Percentiles rank a stretch among this genome's conserved stretches.
Conservation (phyloP, 148 eudicot species). For the Amaranthus palmeri region DNA sequence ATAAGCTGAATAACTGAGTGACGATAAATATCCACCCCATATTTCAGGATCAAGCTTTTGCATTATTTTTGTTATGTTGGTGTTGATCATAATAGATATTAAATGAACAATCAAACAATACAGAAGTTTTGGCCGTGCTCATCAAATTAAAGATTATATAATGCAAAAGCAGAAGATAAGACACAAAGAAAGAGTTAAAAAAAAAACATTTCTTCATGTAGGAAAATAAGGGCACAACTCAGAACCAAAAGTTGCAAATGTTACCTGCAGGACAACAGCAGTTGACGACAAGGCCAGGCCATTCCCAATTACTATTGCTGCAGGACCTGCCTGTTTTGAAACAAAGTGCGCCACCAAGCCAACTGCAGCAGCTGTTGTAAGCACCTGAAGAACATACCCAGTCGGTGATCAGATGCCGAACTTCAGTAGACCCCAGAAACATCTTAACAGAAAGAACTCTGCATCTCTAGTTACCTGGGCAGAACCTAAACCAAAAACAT, state of each 20-base stretch:
- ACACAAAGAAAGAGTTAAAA: not conserved
- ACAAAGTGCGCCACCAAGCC: constrained; percentile 75
- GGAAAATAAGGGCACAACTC: not conserved
- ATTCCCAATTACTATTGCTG: constrained; percentile 94
- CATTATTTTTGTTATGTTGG: no score
- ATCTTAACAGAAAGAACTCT: not conserved
- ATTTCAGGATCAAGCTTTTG: not conserved
- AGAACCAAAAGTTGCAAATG: constrained; percentile 11
- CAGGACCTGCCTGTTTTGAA: constrained; percentile 77
- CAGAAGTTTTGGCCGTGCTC: not conserved
- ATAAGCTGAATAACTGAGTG: not conserved
- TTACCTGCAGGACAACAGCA: constrained; percentile 98
- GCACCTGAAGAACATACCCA: constrained; percentile 47
- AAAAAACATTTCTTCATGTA: not conserved
- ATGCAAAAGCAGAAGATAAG: not conserved
- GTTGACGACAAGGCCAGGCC: constrained; percentile 98
- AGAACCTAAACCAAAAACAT: constrained; percentile 96
- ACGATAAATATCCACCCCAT: not conserved
- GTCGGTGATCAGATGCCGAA: constrained; percentile 11
- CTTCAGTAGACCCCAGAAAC: constrained; percentile 5
- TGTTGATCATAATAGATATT: no score
- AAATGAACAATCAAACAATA: not conserved
- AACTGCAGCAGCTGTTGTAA: constrained; percentile 72
- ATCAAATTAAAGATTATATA: not conserved
- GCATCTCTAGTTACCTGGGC: constrained; percentile 66